phyloP scores from a whole-genome alignment of 1,139 yeast genomes.

The Kurtzmaniella quercitrusa region DNA sequence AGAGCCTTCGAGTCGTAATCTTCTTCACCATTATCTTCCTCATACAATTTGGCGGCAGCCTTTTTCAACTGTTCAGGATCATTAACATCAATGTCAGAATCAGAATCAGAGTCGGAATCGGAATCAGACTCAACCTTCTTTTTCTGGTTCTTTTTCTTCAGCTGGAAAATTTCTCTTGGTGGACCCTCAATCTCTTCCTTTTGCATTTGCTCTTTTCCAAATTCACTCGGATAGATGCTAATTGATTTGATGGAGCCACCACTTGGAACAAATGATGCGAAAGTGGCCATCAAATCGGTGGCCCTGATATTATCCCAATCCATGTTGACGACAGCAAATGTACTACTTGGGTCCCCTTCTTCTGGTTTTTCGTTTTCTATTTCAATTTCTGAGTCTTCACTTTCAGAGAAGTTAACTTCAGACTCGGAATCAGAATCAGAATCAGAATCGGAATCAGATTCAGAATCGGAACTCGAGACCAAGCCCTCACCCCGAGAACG shows the following conservation, averaged over 20 bases:
- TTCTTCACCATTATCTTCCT: slow-evolving; percentile 67
- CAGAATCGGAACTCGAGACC: slow-evolving; percentile 19
- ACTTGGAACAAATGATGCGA: slow-evolving; percentile 79
- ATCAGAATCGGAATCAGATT: slow-evolving; percentile 28
- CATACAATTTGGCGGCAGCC: slow-evolving; percentile 65
- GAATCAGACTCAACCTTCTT: slow-evolving; percentile 18
- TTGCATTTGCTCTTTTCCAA: slow-evolving; percentile 89
- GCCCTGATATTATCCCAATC: slow-evolving; percentile 96
- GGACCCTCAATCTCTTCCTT: slow-evolving; percentile 93
- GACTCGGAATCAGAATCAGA: slow-evolving; percentile 23
- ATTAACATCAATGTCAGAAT: slow-evolving; percentile 43
- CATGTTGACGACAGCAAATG: slow-evolving; percentile 90
- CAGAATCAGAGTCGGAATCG: slow-evolving; percentile 43
- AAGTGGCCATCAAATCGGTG: slow-evolving; percentile 84
- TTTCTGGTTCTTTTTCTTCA: slow-evolving; percentile 22
- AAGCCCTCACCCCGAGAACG: slow-evolving; percentile 69
- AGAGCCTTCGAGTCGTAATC: slow-evolving; percentile 69
- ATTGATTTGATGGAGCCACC: slow-evolving; percentile 71
- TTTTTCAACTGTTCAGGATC: slow-evolving; percentile 41
- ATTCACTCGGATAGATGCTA: slow-evolving; percentile 84
- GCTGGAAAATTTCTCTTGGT: slow-evolving; percentile 72
- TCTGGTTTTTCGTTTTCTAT: slow-evolving; percentile 60
- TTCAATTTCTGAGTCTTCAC: slow-evolving; percentile 52
- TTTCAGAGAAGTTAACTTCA: slow-evolving; percentile 23
- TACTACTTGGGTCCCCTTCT: slow-evolving; percentile 76